Percentiles rank a stretch among this genome's conserved stretches.
Conservation (phyloP, 1,139 yeast species). For the Petasospora fabianii region DNA sequence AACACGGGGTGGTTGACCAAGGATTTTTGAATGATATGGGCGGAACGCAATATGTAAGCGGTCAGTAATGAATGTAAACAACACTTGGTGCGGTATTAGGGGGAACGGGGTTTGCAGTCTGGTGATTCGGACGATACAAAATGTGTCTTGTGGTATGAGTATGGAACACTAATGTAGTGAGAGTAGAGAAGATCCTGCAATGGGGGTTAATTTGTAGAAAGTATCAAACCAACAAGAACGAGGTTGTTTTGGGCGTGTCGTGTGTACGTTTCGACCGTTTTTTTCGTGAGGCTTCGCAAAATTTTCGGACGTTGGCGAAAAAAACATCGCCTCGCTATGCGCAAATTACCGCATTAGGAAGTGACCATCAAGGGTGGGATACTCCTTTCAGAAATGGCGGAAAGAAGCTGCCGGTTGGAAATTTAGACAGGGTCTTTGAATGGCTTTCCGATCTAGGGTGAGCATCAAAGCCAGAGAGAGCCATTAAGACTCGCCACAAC, state of each 20-base stretch:
- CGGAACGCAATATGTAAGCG: neutral
- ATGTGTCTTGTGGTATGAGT: too few relatives aligned
- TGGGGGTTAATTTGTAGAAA: too few relatives aligned
- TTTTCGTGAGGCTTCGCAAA: neutral
- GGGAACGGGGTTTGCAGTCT: neutral
- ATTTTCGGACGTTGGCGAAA: neutral
- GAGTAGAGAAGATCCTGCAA: neutral
- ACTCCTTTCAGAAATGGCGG: neutral
- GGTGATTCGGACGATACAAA: too few relatives aligned
- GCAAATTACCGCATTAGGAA: neutral
- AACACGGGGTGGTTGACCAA: neutral
- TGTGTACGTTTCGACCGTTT: neutral
- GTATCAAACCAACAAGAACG: too few relatives aligned
- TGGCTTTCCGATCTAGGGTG: too few relatives aligned
- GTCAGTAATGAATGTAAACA: conserved; percentile 1
- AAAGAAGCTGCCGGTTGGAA: too few relatives aligned
- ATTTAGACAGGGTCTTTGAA: too few relatives aligned
- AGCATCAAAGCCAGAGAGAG: too few relatives aligned
- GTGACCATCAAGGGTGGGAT: neutral
- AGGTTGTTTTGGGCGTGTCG: neutral
- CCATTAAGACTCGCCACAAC: too few relatives aligned
- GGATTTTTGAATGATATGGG: neutral
- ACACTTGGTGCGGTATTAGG: neutral
- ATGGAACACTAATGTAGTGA: too few relatives aligned
- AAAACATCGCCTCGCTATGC: neutral